These are phyloP conservation scores for Letharia lupina DNA, from an alignment of 495 filamentous ascomycete genomes.

Conservation along the genomic window DNA sequence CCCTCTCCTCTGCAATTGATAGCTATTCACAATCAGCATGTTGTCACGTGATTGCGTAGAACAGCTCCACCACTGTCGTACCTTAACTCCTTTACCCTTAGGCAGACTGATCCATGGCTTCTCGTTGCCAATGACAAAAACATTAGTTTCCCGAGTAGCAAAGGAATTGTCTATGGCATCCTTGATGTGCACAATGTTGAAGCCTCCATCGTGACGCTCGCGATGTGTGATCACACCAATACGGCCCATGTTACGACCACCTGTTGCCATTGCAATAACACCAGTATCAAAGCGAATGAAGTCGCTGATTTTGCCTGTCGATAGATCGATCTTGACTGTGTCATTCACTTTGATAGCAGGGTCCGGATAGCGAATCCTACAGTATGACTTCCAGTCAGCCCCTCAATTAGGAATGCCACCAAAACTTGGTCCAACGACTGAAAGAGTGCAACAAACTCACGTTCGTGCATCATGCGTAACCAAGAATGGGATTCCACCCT, in stretches of 20 bases:
- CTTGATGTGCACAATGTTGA: slow-evolving; percentile 99
- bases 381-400: slow-evolving; percentile 30
- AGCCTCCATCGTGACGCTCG: slow-evolving; percentile 98
- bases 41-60: background rate
- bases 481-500: slow-evolving; percentile 99
- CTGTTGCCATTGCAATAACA: slow-evolving; percentile 93
- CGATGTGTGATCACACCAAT: slow-evolving; percentile 99
- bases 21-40: slow-evolving; percentile 43
- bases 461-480: slow-evolving; percentile 99
- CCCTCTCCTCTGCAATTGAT: slow-evolving; percentile 94
- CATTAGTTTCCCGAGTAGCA: slow-evolving; percentile 96
- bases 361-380: slow-evolving; percentile 97
- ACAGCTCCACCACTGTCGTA: slow-evolving; percentile 33
- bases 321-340: slow-evolving; percentile 96
- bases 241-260: slow-evolving; percentile 99
- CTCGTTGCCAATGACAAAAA: slow-evolving; percentile 93
- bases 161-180: slow-evolving; percentile 99
- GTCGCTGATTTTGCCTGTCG: slow-evolving; percentile 92
- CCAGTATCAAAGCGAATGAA: slow-evolving; percentile 97
- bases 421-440: slow-evolving; percentile 99
- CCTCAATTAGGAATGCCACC: slow-evolving; percentile 44
- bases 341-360: slow-evolving; percentile 98
- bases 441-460: slow-evolving; percentile 91
- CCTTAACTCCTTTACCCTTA: slow-evolving; percentile 99
- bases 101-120: slow-evolving; percentile 98